Evolutionary conservation across 2,329 filamentous ascomycete species (phyloP), one percentile per base, ranked within the genome.

Genomic region (Elsinoe necatrix): DNA sequence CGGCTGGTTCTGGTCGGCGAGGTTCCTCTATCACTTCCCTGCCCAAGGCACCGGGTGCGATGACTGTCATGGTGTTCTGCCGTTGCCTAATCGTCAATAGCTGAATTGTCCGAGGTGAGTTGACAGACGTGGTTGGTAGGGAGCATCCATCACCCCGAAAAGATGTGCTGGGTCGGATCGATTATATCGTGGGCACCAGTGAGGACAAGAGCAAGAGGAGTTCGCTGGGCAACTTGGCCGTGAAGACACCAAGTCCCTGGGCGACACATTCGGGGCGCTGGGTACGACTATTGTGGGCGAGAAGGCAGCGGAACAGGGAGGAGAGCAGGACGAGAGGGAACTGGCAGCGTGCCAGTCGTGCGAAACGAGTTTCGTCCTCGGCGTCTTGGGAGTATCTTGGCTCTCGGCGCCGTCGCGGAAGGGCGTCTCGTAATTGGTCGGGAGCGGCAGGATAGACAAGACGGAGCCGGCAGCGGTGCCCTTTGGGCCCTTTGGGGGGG

Each of bases 131-230:
- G 20, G 31, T 29, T 34, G 18, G 20, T 45, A 48, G 18, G 23
- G 14, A 27, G 25, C 27, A 5, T 43, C 41, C 35, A 43, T 35
- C 34, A 42, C 35, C 25, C 34, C 42, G 61, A 63, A 27, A 65
- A 67, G 21, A 25, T 14, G 48, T 35, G 48, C 48, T 25, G 48
- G 31, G 25, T 29, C 29, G 29, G 48, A 39, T 65, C 65, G 21
- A 67, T 65, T 56, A 68, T 39, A 57, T 61, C 25, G 50, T 41
- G 48, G 48, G 29, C 48, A 25, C 29, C 31, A 31, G 20, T 0
- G 59, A 62, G 29, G 55, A 51, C 7, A 61, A 25, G 57, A 48
- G 7, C 42, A 48, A 41, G 57, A 55, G 35, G 60, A 56, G 31
- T 27, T 29, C 31, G 34, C 48, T 52, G 48, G 48, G 48, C 48